Evolutionary conservation across 208 protist genomes (phyloP), one percentile per base, ranked within the genome.

Genomic region (Leishmania arabica): DNA sequence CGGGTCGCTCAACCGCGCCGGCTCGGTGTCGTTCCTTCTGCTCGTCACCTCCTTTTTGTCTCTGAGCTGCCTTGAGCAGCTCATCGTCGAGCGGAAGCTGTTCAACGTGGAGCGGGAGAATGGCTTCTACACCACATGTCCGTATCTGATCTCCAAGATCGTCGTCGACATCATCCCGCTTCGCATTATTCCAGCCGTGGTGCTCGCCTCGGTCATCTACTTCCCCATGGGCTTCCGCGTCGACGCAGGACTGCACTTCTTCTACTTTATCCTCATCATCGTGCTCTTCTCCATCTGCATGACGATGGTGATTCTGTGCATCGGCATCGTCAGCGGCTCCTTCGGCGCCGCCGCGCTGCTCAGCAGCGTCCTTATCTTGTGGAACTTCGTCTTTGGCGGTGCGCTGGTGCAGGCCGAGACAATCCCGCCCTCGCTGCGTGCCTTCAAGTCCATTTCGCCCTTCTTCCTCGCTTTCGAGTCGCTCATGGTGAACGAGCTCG

Each of bases 321-420:
- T 97, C 62, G 95, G 94, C 75, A 91, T 97, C 68, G 40, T 96
- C 42, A 91, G 86, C 17, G 90, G 88, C 49, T 89, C 90, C 45
- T 97, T 97, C 81, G 95, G 95, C 31, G 62, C 91, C 1, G 95
- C 95, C 0, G 95, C 93, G 17, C 88, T 98, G 40, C 51, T 97
- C n/a, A 96, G 93, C 78, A 96, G 92, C 71, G 88, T 97, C 58
- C 81, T 94, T 37, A 97, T 97, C 81, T 78, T 95, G 64, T 98
- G 92, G 93, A 96, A 96, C 85, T 98, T 98, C 79, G 95, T 98
- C 19, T 98, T 98, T 91, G 95, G 95, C 31, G 95, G 95, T 1
- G 88, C 95, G 19, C 83, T 98, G 73, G 95, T 99, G 70, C 94
- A 97, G 79, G 76, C 92, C 7, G 86, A 93, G 69, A 96, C 93